phyloP scores from a whole-genome alignment of 139 green algal genomes.

The Marvania coccoides region DNA sequence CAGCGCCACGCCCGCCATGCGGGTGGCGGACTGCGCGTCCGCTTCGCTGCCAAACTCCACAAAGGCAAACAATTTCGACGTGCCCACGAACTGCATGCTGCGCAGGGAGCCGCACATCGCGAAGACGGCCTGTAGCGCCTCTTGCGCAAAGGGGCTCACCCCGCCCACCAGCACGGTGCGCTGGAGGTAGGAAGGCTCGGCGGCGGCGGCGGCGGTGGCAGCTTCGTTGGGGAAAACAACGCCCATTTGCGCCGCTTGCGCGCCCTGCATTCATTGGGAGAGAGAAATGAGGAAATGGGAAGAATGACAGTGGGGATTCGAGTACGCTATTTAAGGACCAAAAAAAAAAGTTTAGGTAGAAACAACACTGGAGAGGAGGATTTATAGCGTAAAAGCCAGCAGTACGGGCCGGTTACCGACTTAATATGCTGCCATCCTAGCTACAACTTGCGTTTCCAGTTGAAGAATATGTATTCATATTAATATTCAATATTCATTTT shows the following conservation, averaged over 20 bases:
- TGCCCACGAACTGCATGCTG: slow-evolving; percentile 19
- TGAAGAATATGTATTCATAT: too few relatives aligned
- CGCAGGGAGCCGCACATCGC: slow-evolving; percentile 41
- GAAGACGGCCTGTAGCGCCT: slow-evolving; percentile 53
- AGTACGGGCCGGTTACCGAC: too few relatives aligned
- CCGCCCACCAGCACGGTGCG: slow-evolving; percentile 40
- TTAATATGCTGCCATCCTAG: too few relatives aligned
- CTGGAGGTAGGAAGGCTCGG: slow-evolving; percentile 10
- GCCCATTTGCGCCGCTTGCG: slow-evolving; percentile 7
- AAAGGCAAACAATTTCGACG: slow-evolving; percentile 29
- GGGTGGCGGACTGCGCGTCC: slow-evolving; percentile 4
- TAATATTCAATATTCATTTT: background rate
- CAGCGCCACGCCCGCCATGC: slow-evolving; percentile 37
- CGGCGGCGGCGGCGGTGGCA: too few relatives aligned
- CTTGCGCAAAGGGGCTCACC: slow-evolving; percentile 21
- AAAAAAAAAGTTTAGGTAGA: too few relatives aligned
- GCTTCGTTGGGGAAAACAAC: slow-evolving; percentile 32
- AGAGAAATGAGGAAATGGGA: background rate
- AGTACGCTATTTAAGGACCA: too few relatives aligned
- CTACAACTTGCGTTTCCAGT: too few relatives aligned
- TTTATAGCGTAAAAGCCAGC: too few relatives aligned
- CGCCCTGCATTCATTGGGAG: slow-evolving; percentile 15
- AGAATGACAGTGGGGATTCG: too few relatives aligned
- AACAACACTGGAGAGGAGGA: too few relatives aligned
- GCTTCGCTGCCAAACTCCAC: slow-evolving; percentile 37